These are phyloP conservation scores for Candida michaelii DNA, from an alignment of 805 yeast genomes.

Conservation along the genomic window DNA sequence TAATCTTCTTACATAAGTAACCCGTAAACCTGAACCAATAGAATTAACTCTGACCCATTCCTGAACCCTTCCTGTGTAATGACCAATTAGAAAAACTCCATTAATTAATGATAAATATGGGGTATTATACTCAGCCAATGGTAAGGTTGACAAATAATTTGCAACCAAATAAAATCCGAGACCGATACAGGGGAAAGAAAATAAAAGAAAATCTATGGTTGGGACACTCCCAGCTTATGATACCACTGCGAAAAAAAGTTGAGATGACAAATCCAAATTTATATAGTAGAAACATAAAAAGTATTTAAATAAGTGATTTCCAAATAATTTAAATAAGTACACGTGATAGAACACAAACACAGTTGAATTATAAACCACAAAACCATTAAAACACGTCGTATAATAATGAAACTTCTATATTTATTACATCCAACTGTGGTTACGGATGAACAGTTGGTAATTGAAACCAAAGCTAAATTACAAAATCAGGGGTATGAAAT, in stretches of 20 bases:
- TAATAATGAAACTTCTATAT: conserved; percentile 23
- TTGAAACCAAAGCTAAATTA: conserved; percentile 34
- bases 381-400: not conserved
- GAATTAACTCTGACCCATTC: too few relatives aligned
- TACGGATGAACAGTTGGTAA: conserved; percentile 51
- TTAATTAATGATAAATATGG: not conserved
- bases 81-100: too few relatives aligned
- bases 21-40: too few relatives aligned
- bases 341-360: not conserved
- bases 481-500: conserved; percentile 18
- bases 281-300: too few relatives aligned
- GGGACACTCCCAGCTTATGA: not conserved
- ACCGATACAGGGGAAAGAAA: conserved; percentile 2
- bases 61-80: too few relatives aligned
- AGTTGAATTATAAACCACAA: not conserved
- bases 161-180: conserved; percentile 1
- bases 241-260: not conserved
- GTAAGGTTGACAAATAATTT: not conserved
- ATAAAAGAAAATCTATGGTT: not conserved
- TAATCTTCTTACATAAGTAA: too few relatives aligned
- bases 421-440: conserved; percentile 69
- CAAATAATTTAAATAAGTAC: too few relatives aligned
- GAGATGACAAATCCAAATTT: conserved; percentile 1
- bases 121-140: not conserved
- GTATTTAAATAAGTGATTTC: too few relatives aligned